Conservation (phyloP, 2,329 filamentous ascomycete species). For the Clonostachys solani region DNA sequence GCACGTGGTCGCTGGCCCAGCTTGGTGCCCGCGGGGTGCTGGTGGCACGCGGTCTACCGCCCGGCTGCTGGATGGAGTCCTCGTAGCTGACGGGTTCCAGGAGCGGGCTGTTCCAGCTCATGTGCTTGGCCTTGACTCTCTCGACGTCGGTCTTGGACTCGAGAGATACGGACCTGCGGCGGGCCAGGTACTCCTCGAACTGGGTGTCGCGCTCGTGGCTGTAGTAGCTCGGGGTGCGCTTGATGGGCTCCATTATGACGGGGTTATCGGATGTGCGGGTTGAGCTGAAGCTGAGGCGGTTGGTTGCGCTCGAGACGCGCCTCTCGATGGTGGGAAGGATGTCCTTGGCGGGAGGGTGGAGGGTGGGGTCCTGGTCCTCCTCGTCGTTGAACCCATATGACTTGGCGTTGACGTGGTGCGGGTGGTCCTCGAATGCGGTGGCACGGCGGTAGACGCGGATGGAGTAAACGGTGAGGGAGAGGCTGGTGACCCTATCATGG, state of each 20-base stretch:
- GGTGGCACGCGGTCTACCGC: constrained; percentile 12
- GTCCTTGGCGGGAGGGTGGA: constrained; percentile 15
- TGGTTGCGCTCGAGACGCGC: constrained; percentile 14
- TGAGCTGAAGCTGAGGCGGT: constrained; percentile 21
- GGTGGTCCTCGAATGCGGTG: constrained; percentile 43
- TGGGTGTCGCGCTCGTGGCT: constrained; percentile 40
- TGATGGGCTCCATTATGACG: constrained; percentile 4
- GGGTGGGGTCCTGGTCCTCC: constrained; percentile 8
- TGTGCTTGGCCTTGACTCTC: constrained; percentile 6
- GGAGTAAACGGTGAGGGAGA: constrained; percentile 41
- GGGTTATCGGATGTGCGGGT: constrained; percentile 1
- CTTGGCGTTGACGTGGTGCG: constrained; percentile 43
- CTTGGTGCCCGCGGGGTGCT: constrained; percentile 23
- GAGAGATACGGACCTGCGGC: constrained; percentile 17
- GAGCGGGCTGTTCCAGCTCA: not conserved
- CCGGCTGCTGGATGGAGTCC: not conserved
- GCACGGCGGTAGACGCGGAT: constrained; percentile 41
- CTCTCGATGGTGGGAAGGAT: constrained; percentile 17
- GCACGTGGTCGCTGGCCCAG: constrained; percentile 27
- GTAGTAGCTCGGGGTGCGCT: constrained; percentile 19
- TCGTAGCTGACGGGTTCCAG: constrained; percentile 1
- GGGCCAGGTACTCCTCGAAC: constrained; percentile 39
- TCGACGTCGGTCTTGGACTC: constrained; percentile 24
- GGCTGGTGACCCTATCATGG: constrained; percentile 29
- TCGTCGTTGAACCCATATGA: constrained; percentile 37